Percentiles rank a stretch among this genome's conserved stretches.
These are phyloP conservation scores for Hortiboletus campestris DNA, from an alignment of 768 basidiomycete genomes.

Conservation along the genomic window DNA sequence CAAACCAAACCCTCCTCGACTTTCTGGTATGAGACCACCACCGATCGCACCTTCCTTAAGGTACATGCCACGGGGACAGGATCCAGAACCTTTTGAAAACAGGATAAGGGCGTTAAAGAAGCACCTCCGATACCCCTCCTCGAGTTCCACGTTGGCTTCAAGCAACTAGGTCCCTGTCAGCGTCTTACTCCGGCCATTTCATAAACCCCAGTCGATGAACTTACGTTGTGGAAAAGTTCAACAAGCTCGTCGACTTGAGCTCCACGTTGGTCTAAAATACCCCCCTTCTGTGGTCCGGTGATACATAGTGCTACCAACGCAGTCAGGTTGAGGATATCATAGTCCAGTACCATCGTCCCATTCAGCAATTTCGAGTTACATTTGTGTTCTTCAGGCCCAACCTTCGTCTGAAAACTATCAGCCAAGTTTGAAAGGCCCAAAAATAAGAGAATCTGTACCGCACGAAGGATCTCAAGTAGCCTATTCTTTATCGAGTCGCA, in stretches of 20 bases:
- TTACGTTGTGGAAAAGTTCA: constrained; percentile 27
- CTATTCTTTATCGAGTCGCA: constrained; percentile 10
- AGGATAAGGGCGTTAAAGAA: constrained; percentile 18
- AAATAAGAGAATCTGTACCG: constrained; percentile 5
- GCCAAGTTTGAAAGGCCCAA: not conserved
- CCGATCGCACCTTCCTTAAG: constrained; percentile 5
- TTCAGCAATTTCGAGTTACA: constrained; percentile 26
- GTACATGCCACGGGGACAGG: constrained; percentile 19
- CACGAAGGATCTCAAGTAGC: constrained; percentile 15
- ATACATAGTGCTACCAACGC: constrained; percentile 13
- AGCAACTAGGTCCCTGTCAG: constrained; percentile 21
- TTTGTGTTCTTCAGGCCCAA: constrained; percentile 10
- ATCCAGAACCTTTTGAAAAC: constrained; percentile 19
- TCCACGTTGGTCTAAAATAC: constrained; percentile 2
- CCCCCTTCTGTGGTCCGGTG: constrained; percentile 2
- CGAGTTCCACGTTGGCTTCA: constrained; percentile 12
- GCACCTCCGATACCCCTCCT: constrained; percentile 17
- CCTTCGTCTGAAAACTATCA: constrained; percentile 15
- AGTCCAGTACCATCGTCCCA: constrained; percentile 8
- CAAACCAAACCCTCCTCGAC: constrained; percentile 21
- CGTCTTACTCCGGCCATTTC: not conserved
- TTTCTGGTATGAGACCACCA: not conserved
- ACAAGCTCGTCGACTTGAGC: constrained; percentile 7
- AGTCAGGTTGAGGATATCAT: constrained; percentile 22
- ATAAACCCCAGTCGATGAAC: not conserved